A percentile compares a stretch with the other conserved stretches of the same genome.
Conservation (phyloP, 2,329 filamentous ascomycete genomes). For the Diaporthe eres region DNA sequence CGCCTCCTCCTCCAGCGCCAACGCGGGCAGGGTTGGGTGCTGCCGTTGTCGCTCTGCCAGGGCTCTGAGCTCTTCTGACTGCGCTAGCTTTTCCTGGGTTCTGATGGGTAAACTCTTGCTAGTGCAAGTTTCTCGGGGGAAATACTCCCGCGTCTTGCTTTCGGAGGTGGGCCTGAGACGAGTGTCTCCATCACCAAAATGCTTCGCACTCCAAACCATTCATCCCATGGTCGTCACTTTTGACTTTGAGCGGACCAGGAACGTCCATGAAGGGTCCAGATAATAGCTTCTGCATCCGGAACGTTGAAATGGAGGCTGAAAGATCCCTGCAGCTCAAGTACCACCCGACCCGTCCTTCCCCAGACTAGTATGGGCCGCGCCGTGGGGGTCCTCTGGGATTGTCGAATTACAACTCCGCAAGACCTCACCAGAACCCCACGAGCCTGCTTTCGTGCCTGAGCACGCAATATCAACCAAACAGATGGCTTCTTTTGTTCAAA, state of each 20-base stretch:
- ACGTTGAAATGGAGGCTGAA: slow-evolving; percentile 36
- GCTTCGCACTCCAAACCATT: neutral
- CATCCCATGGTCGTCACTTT: slow-evolving; percentile 20
- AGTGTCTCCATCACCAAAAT: neutral
- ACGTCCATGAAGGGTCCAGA: slow-evolving; percentile 15
- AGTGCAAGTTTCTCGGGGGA: slow-evolving; percentile 24
- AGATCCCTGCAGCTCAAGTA: slow-evolving; percentile 32
- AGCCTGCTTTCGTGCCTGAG: slow-evolving; percentile 21
- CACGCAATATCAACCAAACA: slow-evolving; percentile 33
- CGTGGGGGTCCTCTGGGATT: slow-evolving; percentile 37
- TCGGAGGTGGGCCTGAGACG: slow-evolving; percentile 14
- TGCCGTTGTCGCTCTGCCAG: slow-evolving; percentile 23
- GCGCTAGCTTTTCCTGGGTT: slow-evolving; percentile 21
- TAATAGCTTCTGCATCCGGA: neutral
- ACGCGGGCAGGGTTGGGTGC: slow-evolving; percentile 2
- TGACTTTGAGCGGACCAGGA: slow-evolving; percentile 2
- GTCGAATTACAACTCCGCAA: slow-evolving; percentile 36
- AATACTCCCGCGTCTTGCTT: slow-evolving; percentile 12
- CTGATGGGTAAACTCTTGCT: slow-evolving; percentile 10
- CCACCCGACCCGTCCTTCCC: slow-evolving; percentile 32
- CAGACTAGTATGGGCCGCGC: slow-evolving; percentile 20
- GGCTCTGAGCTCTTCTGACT: neutral
- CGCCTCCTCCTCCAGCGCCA: neutral
- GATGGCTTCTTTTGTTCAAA: slow-evolving; percentile 33
- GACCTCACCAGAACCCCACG: slow-evolving; percentile 39